Percentiles rank a stretch among this genome's conserved stretches.
These are phyloP conservation scores for Lobosporangium transversale DNA, from an alignment of 192 early-diverging fungal genomes.

Conservation along the genomic window DNA sequence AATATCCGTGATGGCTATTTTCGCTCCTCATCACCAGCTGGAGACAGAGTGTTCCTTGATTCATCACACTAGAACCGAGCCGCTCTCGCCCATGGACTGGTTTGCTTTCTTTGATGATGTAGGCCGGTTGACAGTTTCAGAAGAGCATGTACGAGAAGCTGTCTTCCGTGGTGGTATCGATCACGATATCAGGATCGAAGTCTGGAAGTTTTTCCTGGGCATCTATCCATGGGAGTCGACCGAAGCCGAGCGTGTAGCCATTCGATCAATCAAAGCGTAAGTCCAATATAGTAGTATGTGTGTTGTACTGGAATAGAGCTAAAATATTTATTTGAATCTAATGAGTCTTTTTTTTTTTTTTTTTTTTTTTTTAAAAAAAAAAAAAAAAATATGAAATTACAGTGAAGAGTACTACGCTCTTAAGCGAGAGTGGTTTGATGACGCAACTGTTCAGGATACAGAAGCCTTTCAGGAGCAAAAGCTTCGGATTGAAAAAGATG, in stretches of 20 bases:
- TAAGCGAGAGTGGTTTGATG: slow-evolving; percentile 73
- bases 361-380: slow-evolving; percentile 6
- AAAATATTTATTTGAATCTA: background rate
- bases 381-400: too few relatives aligned
- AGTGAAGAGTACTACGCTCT: slow-evolving; percentile 72
- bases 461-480: slow-evolving; percentile 78
- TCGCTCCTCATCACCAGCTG: slow-evolving; percentile 21
- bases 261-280: slow-evolving; percentile 64
- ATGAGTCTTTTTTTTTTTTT: background rate
- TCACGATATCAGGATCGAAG: slow-evolving; percentile 78
- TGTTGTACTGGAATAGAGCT: background rate
- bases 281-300: slow-evolving; percentile 1
- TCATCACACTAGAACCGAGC: slow-evolving; percentile 58
- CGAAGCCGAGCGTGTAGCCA: slow-evolving; percentile 71
- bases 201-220: slow-evolving; percentile 90
- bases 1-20: background rate
- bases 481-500: slow-evolving; percentile 92
- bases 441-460: slow-evolving; percentile 62
- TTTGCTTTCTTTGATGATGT: slow-evolving; percentile 70
- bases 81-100: slow-evolving; percentile 76
- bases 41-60: slow-evolving; percentile 58
- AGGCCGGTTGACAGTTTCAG: slow-evolving; percentile 59
- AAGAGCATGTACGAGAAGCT: slow-evolving; percentile 62
- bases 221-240: slow-evolving; percentile 88
- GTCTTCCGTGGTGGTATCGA: slow-evolving; percentile 85